phyloP scores from a whole-genome alignment of 192 early-diverging fungal species.

The Lunasporangiospora selenospora region DNA sequence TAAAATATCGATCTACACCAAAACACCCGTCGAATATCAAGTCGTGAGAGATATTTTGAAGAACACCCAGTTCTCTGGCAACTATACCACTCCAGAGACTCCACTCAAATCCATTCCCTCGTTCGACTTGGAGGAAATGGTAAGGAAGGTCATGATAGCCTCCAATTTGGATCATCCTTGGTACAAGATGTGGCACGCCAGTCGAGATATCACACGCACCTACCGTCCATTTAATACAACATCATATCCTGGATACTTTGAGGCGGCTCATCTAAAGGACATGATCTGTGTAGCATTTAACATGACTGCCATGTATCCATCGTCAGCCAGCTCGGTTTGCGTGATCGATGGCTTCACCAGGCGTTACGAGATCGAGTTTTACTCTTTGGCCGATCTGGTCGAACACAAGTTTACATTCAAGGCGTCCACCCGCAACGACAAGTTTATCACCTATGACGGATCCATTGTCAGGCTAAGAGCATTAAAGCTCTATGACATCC shows the following conservation, averaged over 20 bases:
- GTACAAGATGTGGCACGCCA: conserved; percentile 9
- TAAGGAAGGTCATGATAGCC: conserved; percentile 2
- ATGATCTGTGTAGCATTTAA: conserved; percentile 3
- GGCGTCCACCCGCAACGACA: conserved; percentile 1
- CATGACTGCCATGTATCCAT: conserved; percentile 4
- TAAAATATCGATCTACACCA: too few species aligned
- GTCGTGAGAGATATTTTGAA: too few species aligned
- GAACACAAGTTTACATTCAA: conserved; percentile 6
- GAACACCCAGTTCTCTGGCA: neutral
- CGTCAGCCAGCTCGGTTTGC: neutral
- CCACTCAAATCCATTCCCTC: neutral
- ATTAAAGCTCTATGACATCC: conserved; percentile 9
- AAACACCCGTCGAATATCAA: too few species aligned
- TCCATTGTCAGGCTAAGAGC: conserved; percentile 1
- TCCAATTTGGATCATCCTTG: conserved; percentile 2
- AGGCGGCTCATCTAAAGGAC: conserved; percentile 3
- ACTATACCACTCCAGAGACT: neutral
- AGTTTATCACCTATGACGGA: conserved; percentile 5
- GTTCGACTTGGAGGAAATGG: neutral
- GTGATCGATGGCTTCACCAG: neutral
- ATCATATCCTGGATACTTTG: conserved; percentile 8
- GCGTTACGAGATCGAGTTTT: neutral
- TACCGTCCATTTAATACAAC: conserved; percentile 4
- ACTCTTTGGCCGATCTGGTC: neutral
- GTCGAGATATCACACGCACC: conserved; percentile 3